Percentiles rank a stretch among this genome's conserved stretches.
Conservation (phyloP, 2,329 filamentous ascomycete species). For the Claviceps sp. region DNA sequence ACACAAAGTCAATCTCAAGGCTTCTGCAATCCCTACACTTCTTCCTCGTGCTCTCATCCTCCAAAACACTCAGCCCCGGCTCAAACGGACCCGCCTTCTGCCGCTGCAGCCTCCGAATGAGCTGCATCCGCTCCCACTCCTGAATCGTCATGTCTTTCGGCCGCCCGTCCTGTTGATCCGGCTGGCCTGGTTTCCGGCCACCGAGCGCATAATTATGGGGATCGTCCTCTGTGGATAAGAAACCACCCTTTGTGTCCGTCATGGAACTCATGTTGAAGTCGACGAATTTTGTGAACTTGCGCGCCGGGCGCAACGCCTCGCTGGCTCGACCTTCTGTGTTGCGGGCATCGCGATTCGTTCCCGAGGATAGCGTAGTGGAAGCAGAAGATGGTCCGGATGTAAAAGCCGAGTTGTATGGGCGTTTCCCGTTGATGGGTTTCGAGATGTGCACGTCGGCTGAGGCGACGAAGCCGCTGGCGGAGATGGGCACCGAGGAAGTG, state of each 20-base stretch:
- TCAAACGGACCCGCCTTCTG: slow-evolving; percentile 75
- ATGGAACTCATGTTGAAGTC: slow-evolving; percentile 98
- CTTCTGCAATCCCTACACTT: slow-evolving; percentile 73
- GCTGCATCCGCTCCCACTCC: slow-evolving; percentile 80
- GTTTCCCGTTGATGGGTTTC: slow-evolving; percentile 43
- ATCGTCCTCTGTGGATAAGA: slow-evolving; percentile 82
- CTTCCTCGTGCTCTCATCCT: slow-evolving; percentile 49
- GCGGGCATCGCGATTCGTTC: slow-evolving; percentile 57
- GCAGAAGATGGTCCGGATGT: not conserved
- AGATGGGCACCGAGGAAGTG: slow-evolving; percentile 29
- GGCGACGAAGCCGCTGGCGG: slow-evolving; percentile 57
- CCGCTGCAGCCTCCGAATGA: slow-evolving; percentile 57
- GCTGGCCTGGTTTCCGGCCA: slow-evolving; percentile 23
- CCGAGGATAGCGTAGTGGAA: slow-evolving; percentile 25
- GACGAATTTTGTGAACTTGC: slow-evolving; percentile 86
- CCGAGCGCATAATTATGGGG: slow-evolving; percentile 68
- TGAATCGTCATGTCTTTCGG: slow-evolving; percentile 79
- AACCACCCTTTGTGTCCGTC: slow-evolving; percentile 95
- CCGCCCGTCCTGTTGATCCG: slow-evolving; percentile 38
- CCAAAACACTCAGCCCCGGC: slow-evolving; percentile 67
- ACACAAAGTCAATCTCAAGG: slow-evolving; percentile 87
- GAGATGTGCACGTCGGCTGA: slow-evolving; percentile 48
- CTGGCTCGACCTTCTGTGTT: slow-evolving; percentile 26
- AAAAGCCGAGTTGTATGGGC: slow-evolving; percentile 52
- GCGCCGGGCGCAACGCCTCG: slow-evolving; percentile 54